Conservation (phyloP, 2,329 filamentous ascomycete genomes). For the Penicillium corylophilum region DNA sequence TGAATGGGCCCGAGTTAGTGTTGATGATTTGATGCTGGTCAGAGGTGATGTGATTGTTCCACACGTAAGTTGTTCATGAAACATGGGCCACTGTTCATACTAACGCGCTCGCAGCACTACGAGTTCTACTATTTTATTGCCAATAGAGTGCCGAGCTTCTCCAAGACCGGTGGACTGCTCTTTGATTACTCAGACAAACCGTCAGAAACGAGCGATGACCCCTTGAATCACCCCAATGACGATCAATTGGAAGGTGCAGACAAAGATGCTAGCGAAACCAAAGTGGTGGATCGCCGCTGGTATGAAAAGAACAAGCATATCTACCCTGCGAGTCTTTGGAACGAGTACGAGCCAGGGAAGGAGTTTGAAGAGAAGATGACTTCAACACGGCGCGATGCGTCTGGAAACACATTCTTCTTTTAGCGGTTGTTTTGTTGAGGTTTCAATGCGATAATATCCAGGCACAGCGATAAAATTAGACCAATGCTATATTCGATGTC, state of each 20-base stretch:
- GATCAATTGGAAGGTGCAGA: conserved; percentile 68
- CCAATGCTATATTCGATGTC: conserved; percentile 2
- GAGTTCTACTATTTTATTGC: conserved; percentile 97
- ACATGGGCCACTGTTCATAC: neutral
- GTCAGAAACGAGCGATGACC: conserved; percentile 37
- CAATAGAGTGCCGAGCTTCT: conserved; percentile 64
- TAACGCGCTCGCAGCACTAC: conserved; percentile 67
- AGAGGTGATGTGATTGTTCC: conserved; percentile 88
- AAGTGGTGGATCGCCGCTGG: conserved; percentile 94
- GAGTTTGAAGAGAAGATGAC: conserved; percentile 65
- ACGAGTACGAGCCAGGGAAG: conserved; percentile 86
- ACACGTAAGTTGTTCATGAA: conserved; percentile 64
- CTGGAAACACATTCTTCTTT: conserved; percentile 94
- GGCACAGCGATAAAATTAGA: conserved; percentile 12
- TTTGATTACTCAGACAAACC: conserved; percentile 69
- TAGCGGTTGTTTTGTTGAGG: conserved; percentile 10
- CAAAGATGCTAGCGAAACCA: conserved; percentile 79
- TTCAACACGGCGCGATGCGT: conserved; percentile 75
- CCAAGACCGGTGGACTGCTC: conserved; percentile 70
- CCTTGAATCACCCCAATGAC: conserved; percentile 49
- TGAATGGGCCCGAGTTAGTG: conserved; percentile 89
- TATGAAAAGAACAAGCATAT: conserved; percentile 98
- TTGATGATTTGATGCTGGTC: conserved; percentile 94
- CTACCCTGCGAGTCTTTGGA: conserved; percentile 93
- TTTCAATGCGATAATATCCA: conserved; percentile 11